These are phyloP conservation scores for Nannochloropsis salina DNA, from an alignment of 108 stramenopile genomes.

Conservation along the genomic window DNA sequence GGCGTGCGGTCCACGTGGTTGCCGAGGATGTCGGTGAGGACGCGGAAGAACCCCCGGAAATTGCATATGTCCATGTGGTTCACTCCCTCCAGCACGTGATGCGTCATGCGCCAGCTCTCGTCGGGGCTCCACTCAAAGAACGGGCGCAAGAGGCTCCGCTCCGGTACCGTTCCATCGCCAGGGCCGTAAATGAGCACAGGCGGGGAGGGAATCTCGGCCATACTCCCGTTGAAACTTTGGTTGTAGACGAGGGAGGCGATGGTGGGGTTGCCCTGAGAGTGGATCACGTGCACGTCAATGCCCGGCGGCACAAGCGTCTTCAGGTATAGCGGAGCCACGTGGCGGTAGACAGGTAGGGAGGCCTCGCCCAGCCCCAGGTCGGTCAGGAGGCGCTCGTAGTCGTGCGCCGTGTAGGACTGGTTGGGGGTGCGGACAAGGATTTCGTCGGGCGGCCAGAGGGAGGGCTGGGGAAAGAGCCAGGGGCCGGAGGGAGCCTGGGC, in stretches of 20 bases:
- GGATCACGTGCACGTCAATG: slow-evolving; percentile 10
- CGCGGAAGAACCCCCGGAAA: neutral
- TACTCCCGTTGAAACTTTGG: neutral
- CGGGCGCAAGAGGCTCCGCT: neutral
- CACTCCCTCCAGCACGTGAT: slow-evolving; percentile 3
- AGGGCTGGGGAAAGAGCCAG: slow-evolving; percentile 14
- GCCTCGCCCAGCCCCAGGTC: neutral
- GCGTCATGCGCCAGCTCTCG: neutral
- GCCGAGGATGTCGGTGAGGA: neutral
- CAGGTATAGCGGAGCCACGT: neutral
- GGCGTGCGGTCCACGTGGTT: neutral
- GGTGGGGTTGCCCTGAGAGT: neutral
- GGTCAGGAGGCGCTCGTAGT: neutral
- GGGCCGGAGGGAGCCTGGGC: neutral
- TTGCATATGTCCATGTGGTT: slow-evolving; percentile 15
- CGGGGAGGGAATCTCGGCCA: neutral
- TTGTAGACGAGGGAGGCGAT: slow-evolving; percentile 15
- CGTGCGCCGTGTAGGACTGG: neutral
- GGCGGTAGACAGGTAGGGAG: neutral
- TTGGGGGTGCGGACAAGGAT: neutral
- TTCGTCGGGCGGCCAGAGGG: neutral
- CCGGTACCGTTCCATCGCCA: neutral
- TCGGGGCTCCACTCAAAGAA: slow-evolving; percentile 6
- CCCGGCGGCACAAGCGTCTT: neutral
- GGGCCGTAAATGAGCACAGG: neutral